Evolutionary conservation across 108 stramenopile genomes (phyloP), one percentile per base, ranked within the genome.

Genomic region (Ochromonas danica): DNA sequence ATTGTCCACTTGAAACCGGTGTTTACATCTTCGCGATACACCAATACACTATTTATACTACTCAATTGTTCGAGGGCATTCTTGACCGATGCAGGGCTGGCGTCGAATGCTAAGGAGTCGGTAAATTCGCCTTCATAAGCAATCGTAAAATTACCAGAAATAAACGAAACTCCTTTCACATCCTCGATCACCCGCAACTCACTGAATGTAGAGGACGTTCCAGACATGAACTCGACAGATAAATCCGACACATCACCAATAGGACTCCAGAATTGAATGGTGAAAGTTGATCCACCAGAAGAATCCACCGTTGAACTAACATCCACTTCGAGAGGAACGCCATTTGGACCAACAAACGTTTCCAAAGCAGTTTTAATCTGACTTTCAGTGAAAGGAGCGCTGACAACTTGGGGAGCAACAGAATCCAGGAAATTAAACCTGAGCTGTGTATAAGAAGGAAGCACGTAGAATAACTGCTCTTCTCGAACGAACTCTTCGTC

Each of bases 101-200:
- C 90, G 72, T 93, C 91, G 71, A 84, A 91, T 0, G 81, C 71
- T 57, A 94, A 83, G 62, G 89, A 84, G 40, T 63, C 77, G 3
- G 92, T 88, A 51, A 86, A 90, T 0, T 71, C 82, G 14, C 87
- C 89, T 65, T 88, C 84, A 71, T 89, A 93, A 1, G 85, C 83
- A 1, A 94, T 81, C 1, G 90, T 89, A 75, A 93, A 81, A 1
- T 91, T 90, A 1, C 93, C 93, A 22, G 39, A 28, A 28, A 92
- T 77, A 0, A 90, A 82, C 1, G 89, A 85, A 25, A 71, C 62
- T 0, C 92, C 92, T 78, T 89, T 86, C 1, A 85, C 61, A 38
- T 81, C 81, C 45, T 89, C 84, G 36, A 84, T 71, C 1, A 86
- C 85, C 30, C 61, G 1, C 25, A 51, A 65, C 28, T 38, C 35